Evolutionary conservation across 2,329 filamentous ascomycete species (phyloP), one percentile per base, ranked within the genome.

Genomic region (Colletotrichum lindemuthianum): DNA sequence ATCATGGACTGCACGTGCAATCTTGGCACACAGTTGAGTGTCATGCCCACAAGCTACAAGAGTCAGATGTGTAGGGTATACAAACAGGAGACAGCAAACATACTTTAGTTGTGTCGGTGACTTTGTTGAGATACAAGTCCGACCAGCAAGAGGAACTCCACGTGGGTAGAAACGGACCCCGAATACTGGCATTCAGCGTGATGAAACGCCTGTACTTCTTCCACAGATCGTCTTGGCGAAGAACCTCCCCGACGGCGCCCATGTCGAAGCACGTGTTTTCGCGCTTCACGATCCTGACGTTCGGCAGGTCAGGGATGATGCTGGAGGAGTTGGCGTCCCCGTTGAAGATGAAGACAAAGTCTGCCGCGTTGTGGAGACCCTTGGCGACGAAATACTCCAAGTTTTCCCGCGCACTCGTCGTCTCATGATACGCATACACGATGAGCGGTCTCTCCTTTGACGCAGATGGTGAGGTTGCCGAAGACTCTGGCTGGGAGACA

Each of bases 1-100:
- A 79, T 71, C 72, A 76, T 77, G 51, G 75, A 74, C 64, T 78
- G 75, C 6, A 78, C 63, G 60, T 78, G 76, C 33, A 71, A 71
- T 12, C 67, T 58, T 2, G 76, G 76, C 3, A 61, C 51, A 70
- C 77, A 78, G 66, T 73, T 78, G 39, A 71, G 68, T 1, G 75
- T 74, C 68, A 76, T 75, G 8, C 77, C 77, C 10, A 79, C 73
- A 11, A 79, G 73, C 76, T 36, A 12, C 50, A 12, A 64, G 47
- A 45, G 44, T 45, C 16, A 59, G 24, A 24, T 4, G 24, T 24
- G 24, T 24, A 24, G 24, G 24, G 24, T 24, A 24, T 24, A 24
- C 24, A 24, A 24, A 24, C 24, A 24, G 3, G 24, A 24, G 24
- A 36, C 34, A 5, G 10, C 39, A 36, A n/a, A 15, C 4, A 16